phyloP scores from a whole-genome alignment of 768 basidiomycete genomes.

The Mrakia hoshinonis region DNA sequence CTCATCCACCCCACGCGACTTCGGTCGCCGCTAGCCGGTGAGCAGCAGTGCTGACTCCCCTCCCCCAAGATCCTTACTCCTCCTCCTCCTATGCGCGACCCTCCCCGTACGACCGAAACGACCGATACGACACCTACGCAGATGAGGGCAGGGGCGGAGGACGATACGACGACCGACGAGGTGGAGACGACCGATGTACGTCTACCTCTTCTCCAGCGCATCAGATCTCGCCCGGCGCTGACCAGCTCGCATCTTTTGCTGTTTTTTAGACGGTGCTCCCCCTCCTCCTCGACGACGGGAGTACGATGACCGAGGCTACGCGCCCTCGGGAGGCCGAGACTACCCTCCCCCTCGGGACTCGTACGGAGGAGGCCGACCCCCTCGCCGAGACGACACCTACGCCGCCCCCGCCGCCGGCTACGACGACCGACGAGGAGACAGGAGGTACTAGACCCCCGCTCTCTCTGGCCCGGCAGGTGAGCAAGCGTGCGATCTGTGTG shows the following conservation, averaged over 20 bases:
- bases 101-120: neutral
- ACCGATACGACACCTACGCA: neutral
- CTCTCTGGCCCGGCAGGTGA: no score
- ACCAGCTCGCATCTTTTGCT: neutral
- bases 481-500: no score
- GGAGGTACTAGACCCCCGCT: conserved; percentile 12
- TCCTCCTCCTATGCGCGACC: neutral
- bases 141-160: neutral
- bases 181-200: conserved; percentile 27
- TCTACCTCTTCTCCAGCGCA: neutral
- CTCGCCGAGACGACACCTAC: conserved; percentile 20
- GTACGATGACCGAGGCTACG: conserved; percentile 24
- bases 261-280: conserved; percentile 13
- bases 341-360: conserved; percentile 23
- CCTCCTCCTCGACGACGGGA: conserved; percentile 19
- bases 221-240: neutral
- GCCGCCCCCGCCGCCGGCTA: conserved; percentile 24
- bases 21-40: conserved; percentile 40
- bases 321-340: conserved; percentile 18
- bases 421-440: neutral
- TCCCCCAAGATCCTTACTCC: conserved; percentile 3
- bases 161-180: conserved; percentile 24
- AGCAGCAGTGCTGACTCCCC: conserved; percentile 3
- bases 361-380: conserved; percentile 8
- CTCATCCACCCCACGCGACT: neutral